Conservation (phyloP, 2,329 filamentous ascomycete species). For the Scopulariopsis brevicaulis region DNA sequence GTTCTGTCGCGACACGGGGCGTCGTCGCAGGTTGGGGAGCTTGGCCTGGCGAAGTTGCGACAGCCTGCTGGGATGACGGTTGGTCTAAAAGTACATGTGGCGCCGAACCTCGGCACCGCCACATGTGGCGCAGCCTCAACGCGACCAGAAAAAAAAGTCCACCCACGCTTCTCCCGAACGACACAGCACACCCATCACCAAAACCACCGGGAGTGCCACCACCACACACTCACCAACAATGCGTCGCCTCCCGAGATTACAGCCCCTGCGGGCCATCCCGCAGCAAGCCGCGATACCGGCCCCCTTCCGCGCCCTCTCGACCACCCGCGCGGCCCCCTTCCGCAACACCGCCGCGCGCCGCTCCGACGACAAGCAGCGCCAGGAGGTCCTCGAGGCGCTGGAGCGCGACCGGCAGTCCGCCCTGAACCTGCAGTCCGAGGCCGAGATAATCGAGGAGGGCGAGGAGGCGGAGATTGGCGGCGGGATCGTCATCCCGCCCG, state of each 20-base stretch:
- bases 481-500: slow-evolving; percentile 6
- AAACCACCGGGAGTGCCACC: not conserved
- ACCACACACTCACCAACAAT: slow-evolving; percentile 16
- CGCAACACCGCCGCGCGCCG: slow-evolving; percentile 10
- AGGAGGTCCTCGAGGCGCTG: slow-evolving; percentile 18
- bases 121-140: not conserved
- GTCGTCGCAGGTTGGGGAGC: not conserved
- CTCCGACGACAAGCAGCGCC: slow-evolving; percentile 12
- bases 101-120: not conserved
- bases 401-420: slow-evolving; percentile 22
- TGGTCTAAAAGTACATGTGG: too few relatives aligned
- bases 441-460: slow-evolving; percentile 13
- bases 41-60: not conserved
- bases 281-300: slow-evolving; percentile 6
- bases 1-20: not conserved
- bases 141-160: slow-evolving; percentile 1
- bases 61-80: not conserved
- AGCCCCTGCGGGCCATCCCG: slow-evolving; percentile 19
- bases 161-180: not conserved
- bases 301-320: slow-evolving; percentile 9
- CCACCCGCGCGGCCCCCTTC: slow-evolving; percentile 14
- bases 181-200: not conserved
- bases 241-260: slow-evolving; percentile 28
- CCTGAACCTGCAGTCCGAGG: slow-evolving; percentile 6
- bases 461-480: slow-evolving; percentile 11